Evolutionary conservation across 805 yeast genomes (phyloP), one percentile per base, ranked within the genome.

Genomic region (Brettanomyces naardenensis): DNA sequence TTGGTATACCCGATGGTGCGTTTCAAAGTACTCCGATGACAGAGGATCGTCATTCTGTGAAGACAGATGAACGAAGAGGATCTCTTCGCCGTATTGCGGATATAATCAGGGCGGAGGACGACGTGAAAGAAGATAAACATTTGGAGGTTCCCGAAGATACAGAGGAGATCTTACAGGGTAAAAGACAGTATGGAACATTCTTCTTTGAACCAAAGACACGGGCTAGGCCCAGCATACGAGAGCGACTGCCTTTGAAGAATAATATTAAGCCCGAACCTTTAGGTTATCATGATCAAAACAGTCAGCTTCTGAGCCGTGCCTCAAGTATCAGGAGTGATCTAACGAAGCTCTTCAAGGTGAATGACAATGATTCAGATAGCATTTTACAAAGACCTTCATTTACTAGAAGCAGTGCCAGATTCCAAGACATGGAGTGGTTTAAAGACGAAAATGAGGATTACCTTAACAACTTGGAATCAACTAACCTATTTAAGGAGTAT

Each of bases 401-500:
- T 25, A 41, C 44, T 13, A 42, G 54, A 33, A 45, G 54, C 5
- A 44, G 53, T 3, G 44, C 44, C 6, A 41, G 58, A 35, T 54
- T 56, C 41, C 44, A 51, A 30, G 57, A 56, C 37, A 39, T 56
- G 17, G 54, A 56, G 37, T 57, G 61, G 62, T 36, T 53, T 13
- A 50, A 49, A 35, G 52, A 52, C 37, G 63, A 57, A 22, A 42
- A 42, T 2, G 58, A 50, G 18, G 63, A 59, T 38, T 56, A 56
- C 37, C 44, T 56, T 11, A 49, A 52, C 27, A 50, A 54, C 35
- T 37, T 54, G 21, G 60, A 56, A 38, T 49, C 58, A 4, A 53
- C 61, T 1, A 45, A 47, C 29, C 37, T 53, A 7, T 68, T 61
- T 47, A 63, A 61, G 39, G 66, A 60, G 35, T 72, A 69, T 43